phyloP scores from a whole-genome alignment of 495 filamentous ascomycete genomes.

The Penicillium riverlandense region DNA sequence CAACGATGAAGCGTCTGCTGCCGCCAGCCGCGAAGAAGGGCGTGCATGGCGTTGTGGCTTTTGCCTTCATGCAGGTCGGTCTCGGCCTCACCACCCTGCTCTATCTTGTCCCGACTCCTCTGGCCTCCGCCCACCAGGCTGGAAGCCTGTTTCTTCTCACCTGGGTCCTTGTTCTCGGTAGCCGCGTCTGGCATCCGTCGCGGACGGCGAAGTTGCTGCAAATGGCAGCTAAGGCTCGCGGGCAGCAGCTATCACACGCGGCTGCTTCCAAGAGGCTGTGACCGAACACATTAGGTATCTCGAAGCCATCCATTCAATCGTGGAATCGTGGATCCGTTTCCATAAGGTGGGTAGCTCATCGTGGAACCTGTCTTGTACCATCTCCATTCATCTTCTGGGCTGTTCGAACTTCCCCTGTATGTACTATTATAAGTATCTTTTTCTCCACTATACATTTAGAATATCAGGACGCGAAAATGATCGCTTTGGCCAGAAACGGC shows the following conservation, averaged over 20 bases:
- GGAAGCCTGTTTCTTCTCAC: slow-evolving; percentile 81
- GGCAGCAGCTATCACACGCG: slow-evolving; percentile 18
- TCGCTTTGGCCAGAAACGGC: no score
- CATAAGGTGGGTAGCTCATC: not conserved
- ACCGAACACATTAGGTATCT: not conserved
- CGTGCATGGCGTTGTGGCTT: slow-evolving; percentile 71
- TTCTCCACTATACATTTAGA: not conserved
- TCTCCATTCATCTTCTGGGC: slow-evolving; percentile 7
- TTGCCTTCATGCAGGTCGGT: slow-evolving; percentile 72
- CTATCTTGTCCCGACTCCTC: slow-evolving; percentile 81
- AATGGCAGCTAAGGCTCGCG: slow-evolving; percentile 32
- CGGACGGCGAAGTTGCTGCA: slow-evolving; percentile 42
- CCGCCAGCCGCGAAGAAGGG: slow-evolving; percentile 61
- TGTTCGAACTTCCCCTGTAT: not conserved
- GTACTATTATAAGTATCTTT: not conserved
- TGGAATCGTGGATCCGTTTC: no score
- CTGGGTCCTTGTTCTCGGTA: slow-evolving; percentile 69
- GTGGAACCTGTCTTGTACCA: not conserved
- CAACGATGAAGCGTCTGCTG: slow-evolving; percentile 52
- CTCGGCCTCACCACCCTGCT: slow-evolving; percentile 86
- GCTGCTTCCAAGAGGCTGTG: slow-evolving; percentile 25
- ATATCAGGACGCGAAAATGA: no score
- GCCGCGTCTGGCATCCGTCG: slow-evolving; percentile 48
- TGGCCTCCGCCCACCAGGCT: slow-evolving; percentile 91
- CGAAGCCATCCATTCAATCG: no score